phyloP scores from a whole-genome alignment of 768 basidiomycete genomes.

The Pulveroboletus sp. region DNA sequence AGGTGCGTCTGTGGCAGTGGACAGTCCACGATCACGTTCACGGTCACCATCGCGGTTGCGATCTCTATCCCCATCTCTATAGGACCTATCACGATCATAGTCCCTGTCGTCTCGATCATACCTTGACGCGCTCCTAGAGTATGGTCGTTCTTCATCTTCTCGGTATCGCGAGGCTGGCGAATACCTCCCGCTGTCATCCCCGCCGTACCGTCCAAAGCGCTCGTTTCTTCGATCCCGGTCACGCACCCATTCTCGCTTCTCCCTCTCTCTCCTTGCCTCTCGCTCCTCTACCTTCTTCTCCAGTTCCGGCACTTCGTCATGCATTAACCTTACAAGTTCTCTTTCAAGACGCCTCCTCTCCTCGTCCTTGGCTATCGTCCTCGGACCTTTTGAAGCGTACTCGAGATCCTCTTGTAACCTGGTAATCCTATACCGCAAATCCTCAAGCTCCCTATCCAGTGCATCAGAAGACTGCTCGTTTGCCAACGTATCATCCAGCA shows the following conservation, averaged over 20 bases:
- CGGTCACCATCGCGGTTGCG: conserved; percentile 22
- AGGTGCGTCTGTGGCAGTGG: conserved; percentile 39
- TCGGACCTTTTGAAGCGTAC: conserved; percentile 72
- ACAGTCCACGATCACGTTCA: conserved; percentile 26
- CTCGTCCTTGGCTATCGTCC: conserved; percentile 70
- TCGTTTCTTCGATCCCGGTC: conserved; percentile 85
- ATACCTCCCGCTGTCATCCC: conserved; percentile 32
- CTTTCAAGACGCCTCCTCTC: conserved; percentile 84
- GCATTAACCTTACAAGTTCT: conserved; percentile 79
- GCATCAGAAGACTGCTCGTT: conserved; percentile 80
- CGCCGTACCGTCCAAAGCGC: conserved; percentile 64
- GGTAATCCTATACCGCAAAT: conserved; percentile 78
- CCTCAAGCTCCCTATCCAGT: conserved; percentile 85
- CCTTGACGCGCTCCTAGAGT: conserved; percentile 41
- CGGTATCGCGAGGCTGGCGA: conserved; percentile 29
- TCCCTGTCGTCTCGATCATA: conserved; percentile 37
- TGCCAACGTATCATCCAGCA: conserved; percentile 73
- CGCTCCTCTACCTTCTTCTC: conserved; percentile 78
- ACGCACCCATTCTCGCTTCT: conserved; percentile 72
- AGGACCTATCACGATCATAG: conserved; percentile 27
- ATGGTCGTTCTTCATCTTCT: conserved; percentile 51
- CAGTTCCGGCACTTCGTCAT: conserved; percentile 87
- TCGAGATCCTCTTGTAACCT: conserved; percentile 90
- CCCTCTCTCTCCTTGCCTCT: conserved; percentile 70
- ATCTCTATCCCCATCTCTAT: conserved; percentile 29